phyloP scores from a whole-genome alignment of 371 early-diverging fungal species.

The Haplosporangium sp. region DNA sequence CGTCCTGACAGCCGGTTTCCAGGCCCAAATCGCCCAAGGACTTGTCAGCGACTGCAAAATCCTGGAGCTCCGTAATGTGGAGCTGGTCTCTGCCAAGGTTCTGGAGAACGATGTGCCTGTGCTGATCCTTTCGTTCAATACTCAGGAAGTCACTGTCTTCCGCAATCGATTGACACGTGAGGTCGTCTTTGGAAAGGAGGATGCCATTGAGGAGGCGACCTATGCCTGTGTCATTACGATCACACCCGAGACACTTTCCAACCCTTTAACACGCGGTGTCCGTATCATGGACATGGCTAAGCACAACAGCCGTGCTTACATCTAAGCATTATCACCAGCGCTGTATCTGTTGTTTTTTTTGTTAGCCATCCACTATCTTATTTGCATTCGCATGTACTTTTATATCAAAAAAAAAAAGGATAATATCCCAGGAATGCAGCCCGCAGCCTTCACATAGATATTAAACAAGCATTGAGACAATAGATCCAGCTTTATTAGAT shows the following conservation, averaged over 20 bases:
- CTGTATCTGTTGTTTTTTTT: neutral
- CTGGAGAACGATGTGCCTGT: conserved; percentile 94
- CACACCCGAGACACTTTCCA: conserved; percentile 85
- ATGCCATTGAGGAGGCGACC: conserved; percentile 86
- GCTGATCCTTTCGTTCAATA: conserved; percentile 88
- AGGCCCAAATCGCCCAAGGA: conserved; percentile 88
- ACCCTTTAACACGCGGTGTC: conserved; percentile 93
- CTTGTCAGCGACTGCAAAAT: conserved; percentile 93
- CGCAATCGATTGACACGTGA: conserved; percentile 86
- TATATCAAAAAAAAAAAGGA: conserved; percentile 12
- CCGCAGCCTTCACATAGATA: too few species aligned
- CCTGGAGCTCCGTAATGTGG: conserved; percentile 92
- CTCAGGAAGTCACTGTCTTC: conserved; percentile 95
- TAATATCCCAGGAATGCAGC: neutral
- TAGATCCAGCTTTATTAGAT: too few species aligned
- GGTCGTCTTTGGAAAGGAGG: conserved; percentile 89
- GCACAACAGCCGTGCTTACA: conserved; percentile 61
- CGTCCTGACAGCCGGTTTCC: conserved; percentile 87
- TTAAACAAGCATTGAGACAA: conserved; percentile 5
- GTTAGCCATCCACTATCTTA: neutral
- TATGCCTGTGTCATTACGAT: conserved; percentile 93
- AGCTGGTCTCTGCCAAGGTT: conserved; percentile 86
- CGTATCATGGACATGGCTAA: conserved; percentile 92
- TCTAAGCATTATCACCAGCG: conserved; percentile 14
- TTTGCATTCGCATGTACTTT: conserved; percentile 44